phyloP scores from a whole-genome alignment of 768 basidiomycete genomes.

The Tephrocybe rancida region DNA sequence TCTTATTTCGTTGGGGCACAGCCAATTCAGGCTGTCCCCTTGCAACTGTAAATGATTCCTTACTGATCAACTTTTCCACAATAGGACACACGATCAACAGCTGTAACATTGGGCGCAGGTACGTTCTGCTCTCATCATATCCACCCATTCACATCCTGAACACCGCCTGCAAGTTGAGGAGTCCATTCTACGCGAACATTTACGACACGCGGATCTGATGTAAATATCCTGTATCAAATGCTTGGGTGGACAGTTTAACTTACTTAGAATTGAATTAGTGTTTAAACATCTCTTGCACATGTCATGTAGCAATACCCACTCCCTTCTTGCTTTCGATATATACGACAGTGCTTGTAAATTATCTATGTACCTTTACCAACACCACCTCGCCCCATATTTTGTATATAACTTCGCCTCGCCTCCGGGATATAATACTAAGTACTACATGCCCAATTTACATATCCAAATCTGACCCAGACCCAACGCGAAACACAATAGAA shows the following conservation, averaged over 20 bases:
- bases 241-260: slow-evolving; percentile 1
- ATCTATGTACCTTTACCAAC: not conserved
- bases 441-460: not conserved
- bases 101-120: slow-evolving; percentile 70
- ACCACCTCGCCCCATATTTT: not conserved
- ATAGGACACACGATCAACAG: slow-evolving; percentile 77
- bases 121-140: slow-evolving; percentile 15
- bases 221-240: slow-evolving; percentile 30
- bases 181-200: slow-evolving; percentile 70
- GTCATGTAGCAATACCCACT: slow-evolving; percentile 1
- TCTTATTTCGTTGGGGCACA: slow-evolving; percentile 1
- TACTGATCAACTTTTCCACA: slow-evolving; percentile 14
- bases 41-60: not conserved
- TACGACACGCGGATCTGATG: slow-evolving; percentile 71
- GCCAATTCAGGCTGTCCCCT: slow-evolving; percentile 7
- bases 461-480: no score
- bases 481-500: not conserved
- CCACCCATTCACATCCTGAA: slow-evolving; percentile 3
- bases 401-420: not conserved
- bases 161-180: slow-evolving; percentile 55
- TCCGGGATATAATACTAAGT: not conserved
- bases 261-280: slow-evolving; percentile 9
- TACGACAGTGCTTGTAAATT: slow-evolving; percentile 7
- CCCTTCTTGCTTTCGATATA: not conserved
- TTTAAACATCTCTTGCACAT: not conserved